Percentiles rank a stretch among this genome's conserved stretches.
Evolutionary conservation across 2,329 filamentous ascomycete genomes (phyloP).

Genomic region (Neophaeococcomyces aloes): DNA sequence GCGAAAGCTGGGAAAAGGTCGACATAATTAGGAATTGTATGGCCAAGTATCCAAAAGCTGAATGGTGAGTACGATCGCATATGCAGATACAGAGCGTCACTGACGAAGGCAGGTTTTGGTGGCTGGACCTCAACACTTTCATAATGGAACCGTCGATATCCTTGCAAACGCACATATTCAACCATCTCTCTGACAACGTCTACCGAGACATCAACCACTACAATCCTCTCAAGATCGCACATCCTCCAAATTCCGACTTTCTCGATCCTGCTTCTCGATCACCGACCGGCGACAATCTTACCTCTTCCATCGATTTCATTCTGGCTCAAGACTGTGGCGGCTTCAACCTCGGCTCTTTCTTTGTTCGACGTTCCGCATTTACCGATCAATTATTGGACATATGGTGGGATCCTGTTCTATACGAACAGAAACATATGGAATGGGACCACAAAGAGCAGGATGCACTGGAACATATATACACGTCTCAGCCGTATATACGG

Average conservation of each 20-base stretch:
- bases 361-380: constrained; percentile 75
- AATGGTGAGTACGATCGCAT: constrained; percentile 58
- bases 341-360: constrained; percentile 95
- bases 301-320: constrained; percentile 73
- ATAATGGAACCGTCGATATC: constrained; percentile 94
- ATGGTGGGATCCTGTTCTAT: constrained; percentile 97
- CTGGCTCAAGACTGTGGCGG: constrained; percentile 89
- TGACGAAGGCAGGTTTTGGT: constrained; percentile 71
- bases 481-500: constrained; percentile 83
- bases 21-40: constrained; percentile 82
- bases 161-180: constrained; percentile 81
- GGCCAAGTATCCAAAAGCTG: constrained; percentile 86
- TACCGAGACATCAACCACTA: constrained; percentile 95
- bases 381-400: constrained; percentile 84
- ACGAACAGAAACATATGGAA: constrained; percentile 97
- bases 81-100: not conserved
- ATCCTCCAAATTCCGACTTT: constrained; percentile 63
- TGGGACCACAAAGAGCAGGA: constrained; percentile 99
- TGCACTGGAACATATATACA: constrained; percentile 83
- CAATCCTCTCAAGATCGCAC: constrained; percentile 87
- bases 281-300: constrained; percentile 62
- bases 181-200: constrained; percentile 59
- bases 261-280: constrained; percentile 67
- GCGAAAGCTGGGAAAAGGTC: constrained; percentile 98
- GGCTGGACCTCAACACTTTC: constrained; percentile 94